phyloP scores from a whole-genome alignment of 1,139 yeast genomes.

The Pichia sp. region DNA sequence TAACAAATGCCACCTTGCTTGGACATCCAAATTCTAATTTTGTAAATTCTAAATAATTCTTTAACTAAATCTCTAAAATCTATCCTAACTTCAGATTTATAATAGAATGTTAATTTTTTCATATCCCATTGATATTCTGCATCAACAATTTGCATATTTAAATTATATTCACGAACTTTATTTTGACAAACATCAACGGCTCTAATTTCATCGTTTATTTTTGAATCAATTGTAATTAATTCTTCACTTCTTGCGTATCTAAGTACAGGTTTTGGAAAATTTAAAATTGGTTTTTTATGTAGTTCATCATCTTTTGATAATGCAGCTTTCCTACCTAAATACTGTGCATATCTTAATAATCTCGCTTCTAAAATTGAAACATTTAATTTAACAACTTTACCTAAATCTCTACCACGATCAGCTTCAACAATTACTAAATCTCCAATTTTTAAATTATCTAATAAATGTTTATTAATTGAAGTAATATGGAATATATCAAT shows the following conservation, averaged over 20 bases:
- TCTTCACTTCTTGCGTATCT: constrained; percentile 63
- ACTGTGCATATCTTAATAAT: constrained; percentile 47
- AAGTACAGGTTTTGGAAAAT: constrained; percentile 69
- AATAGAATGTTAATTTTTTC: constrained; percentile 87
- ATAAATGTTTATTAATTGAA: constrained; percentile 31
- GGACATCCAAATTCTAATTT: constrained; percentile 96
- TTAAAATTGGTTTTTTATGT: constrained; percentile 38
- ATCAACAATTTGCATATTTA: constrained; percentile 33
- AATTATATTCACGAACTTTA: constrained; percentile 43
- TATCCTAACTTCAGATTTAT: constrained; percentile 69
- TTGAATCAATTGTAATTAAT: constrained; percentile 50
- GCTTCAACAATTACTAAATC: constrained; percentile 95
- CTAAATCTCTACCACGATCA: constrained; percentile 92
- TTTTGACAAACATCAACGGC: constrained; percentile 59
- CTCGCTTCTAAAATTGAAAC: constrained; percentile 60
- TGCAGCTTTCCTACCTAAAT: constrained; percentile 54
- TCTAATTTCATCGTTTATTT: constrained; percentile 64
- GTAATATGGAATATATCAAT: constrained; percentile 72
- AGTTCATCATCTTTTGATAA: constrained; percentile 29
- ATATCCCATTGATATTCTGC: constrained; percentile 96
- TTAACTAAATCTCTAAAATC: constrained; percentile 91
- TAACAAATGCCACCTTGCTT: constrained; percentile 43
- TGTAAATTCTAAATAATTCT: constrained; percentile 86
- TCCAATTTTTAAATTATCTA: constrained; percentile 51
- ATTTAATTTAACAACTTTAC: constrained; percentile 63